These are phyloP conservation scores for Tulasnella sp. DNA, from an alignment of 768 basidiomycete species.

Conservation along the genomic window DNA sequence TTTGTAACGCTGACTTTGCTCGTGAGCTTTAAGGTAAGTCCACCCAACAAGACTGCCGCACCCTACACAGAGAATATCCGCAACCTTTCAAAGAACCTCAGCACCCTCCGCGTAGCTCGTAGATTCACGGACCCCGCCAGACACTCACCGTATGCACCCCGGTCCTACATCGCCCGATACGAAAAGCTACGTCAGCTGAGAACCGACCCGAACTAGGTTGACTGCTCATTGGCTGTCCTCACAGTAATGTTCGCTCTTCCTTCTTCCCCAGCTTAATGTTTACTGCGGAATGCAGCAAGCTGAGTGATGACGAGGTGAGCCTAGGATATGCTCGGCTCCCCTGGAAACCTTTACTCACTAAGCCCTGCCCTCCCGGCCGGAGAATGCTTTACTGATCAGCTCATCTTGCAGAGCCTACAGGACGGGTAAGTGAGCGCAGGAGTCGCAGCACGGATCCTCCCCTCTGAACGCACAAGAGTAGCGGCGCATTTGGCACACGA, in stretches of 20 bases:
- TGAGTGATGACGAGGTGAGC: background rate
- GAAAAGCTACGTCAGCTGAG: background rate
- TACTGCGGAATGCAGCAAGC: conserved; percentile 14
- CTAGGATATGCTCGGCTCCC: background rate
- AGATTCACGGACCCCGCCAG: background rate
- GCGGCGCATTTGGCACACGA: conserved; percentile 15
- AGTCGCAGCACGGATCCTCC: background rate
- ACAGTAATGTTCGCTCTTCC: conserved; percentile 16
- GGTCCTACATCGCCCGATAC: conserved; percentile 8
- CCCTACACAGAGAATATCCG: conserved; percentile 17
- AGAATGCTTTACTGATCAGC: conserved; percentile 18
- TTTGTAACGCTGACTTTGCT: conserved; percentile 16
- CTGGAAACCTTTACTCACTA: conserved; percentile 6
- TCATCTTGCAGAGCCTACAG: conserved; percentile 18
- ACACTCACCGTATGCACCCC: conserved; percentile 17
- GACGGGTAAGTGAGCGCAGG: no score
- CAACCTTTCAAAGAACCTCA: conserved; percentile 9
- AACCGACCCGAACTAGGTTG: background rate
- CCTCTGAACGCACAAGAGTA: conserved; percentile 1
- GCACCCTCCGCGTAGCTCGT: background rate
- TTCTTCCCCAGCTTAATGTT: conserved; percentile 16
- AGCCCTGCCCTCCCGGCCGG: conserved; percentile 17
- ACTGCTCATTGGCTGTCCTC: background rate
- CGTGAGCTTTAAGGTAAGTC: conserved; percentile 17
- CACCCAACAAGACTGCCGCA: conserved; percentile 17